A percentile compares a stretch with the other conserved stretches of the same genome.
These are phyloP conservation scores for Jaenimonas drosophilae DNA, from an alignment of 208 protist species.

Conservation along the genomic window DNA sequence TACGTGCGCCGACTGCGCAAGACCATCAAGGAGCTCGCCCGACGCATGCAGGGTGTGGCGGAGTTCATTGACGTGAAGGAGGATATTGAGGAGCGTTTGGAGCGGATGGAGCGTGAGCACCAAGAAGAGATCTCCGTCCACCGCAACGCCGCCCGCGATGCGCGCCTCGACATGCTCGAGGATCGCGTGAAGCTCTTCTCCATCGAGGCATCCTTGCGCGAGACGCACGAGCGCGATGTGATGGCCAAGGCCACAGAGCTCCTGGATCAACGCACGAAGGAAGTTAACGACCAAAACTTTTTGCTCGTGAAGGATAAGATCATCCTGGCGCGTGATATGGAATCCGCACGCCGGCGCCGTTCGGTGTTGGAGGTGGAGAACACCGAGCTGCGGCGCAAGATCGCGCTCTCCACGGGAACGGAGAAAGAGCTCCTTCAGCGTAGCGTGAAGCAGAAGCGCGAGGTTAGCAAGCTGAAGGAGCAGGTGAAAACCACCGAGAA, in stretches of 20 bases:
- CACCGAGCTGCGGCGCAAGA: conserved; percentile 23
- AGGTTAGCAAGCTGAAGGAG: conserved; percentile 31
- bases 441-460: conserved; percentile 35
- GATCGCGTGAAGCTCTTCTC: conserved; percentile 53
- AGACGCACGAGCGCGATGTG: conserved; percentile 42
- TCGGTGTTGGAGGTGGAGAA: conserved; percentile 30
- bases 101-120: conserved; percentile 17
- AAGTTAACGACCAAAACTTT: conserved; percentile 62
- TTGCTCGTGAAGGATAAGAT: conserved; percentile 61
- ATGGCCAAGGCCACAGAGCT: conserved; percentile 40
- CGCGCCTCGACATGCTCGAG: conserved; percentile 61
- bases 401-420: conserved; percentile 20
- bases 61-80: conserved; percentile 44
- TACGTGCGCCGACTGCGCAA: conserved; percentile 29
- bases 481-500: conserved; percentile 52
- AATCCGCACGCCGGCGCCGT: conserved; percentile 4
- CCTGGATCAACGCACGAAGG: conserved; percentile 44
- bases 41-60: conserved; percentile 33
- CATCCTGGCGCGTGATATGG: conserved; percentile 41
- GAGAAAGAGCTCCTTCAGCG: conserved; percentile 33
- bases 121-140: conserved; percentile 15
- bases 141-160: conserved; percentile 10
- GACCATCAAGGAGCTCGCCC: conserved; percentile 41
- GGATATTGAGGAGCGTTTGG: conserved; percentile 31
- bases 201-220: conserved; percentile 33